Percentiles rank a stretch among this genome's conserved stretches.
phyloP scores from a whole-genome alignment of 208 protist species.

The Endotrypanum monterogeii region DNA sequence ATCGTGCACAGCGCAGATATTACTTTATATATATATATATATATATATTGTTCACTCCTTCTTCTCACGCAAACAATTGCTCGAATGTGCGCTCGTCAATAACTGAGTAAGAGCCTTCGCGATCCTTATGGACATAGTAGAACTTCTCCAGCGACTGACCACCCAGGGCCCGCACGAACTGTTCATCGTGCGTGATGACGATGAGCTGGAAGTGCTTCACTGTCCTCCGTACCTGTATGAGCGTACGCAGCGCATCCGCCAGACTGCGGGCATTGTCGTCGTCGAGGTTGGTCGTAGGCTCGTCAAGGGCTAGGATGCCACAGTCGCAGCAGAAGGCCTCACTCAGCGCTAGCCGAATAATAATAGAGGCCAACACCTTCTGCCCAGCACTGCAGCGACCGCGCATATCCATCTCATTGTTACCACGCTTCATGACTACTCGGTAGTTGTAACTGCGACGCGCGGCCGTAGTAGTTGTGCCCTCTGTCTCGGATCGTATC shows the following conservation, averaged over 20 bases:
- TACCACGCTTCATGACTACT: constrained; percentile 97
- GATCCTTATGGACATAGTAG: constrained; percentile 91
- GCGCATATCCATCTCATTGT: constrained; percentile 97
- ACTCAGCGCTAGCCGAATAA: constrained; percentile 99
- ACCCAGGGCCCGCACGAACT: constrained; percentile 96
- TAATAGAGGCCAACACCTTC: constrained; percentile 98
- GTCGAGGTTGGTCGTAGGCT: constrained; percentile 99
- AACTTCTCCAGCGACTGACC: constrained; percentile 82
- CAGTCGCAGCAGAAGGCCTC: constrained; percentile 99
- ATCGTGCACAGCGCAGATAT: too few relatives aligned
- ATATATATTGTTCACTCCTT: not conserved
- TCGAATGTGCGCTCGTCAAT: constrained; percentile 90
- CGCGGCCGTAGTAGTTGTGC: constrained; percentile 53
- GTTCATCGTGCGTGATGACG: constrained; percentile 99
- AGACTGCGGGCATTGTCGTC: constrained; percentile 90
- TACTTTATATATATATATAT: not conserved
- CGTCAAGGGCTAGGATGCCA: constrained; percentile 99
- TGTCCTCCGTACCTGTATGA: constrained; percentile 81
- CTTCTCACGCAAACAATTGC: constrained; percentile 71
- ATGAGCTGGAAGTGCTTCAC: constrained; percentile 98
- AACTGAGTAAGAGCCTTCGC: constrained; percentile 88
- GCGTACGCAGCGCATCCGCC: constrained; percentile 67
- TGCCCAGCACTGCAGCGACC: constrained; percentile 98
- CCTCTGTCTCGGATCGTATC: constrained; percentile 94
- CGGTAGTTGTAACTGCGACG: constrained; percentile 90